Percentiles rank a stretch among this genome's conserved stretches.
phyloP scores from a whole-genome alignment of 2,329 filamentous ascomycete species.

The Cladophialophora chaetospira region DNA sequence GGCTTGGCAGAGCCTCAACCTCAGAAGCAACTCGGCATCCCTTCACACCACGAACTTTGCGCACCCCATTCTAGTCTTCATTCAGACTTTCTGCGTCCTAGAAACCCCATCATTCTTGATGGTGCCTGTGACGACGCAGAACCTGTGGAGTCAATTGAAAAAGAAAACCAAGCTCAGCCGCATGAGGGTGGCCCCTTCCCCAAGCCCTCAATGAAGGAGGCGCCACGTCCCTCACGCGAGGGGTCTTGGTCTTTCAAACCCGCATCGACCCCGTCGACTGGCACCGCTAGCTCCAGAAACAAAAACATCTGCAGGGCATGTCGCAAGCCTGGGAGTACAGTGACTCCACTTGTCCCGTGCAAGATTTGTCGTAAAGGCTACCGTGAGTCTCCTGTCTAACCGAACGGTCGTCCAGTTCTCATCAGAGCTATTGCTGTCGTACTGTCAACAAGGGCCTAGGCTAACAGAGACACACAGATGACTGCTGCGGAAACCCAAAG shows the following conservation, averaged over 20 bases:
- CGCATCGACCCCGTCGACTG: constrained; percentile 17
- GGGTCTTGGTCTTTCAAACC: no score
- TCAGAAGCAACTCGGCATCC: no score
- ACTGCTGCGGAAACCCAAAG: constrained; percentile 25
- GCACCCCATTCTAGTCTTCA: not conserved
- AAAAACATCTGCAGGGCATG: constrained; percentile 24
- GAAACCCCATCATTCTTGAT: not conserved
- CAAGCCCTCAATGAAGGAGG: not conserved
- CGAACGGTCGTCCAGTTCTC: no score
- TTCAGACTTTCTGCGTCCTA: not conserved
- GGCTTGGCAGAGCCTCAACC: not conserved
- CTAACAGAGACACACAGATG: no score
- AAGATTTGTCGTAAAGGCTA: constrained; percentile 22
- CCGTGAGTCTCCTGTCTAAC: no score
- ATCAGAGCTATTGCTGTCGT: no score
- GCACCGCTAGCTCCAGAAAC: constrained; percentile 5
- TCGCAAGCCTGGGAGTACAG: constrained; percentile 16
- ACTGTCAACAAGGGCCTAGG: no score
- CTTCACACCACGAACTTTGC: no score
- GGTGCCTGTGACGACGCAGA: not conserved
- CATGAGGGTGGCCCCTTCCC: not conserved
- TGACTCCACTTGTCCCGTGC: constrained; percentile 23
- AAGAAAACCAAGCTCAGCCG: not conserved
- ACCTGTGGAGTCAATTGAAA: not conserved
- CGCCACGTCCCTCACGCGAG: constrained; percentile 4